Evolutionary conservation across 2,329 filamentous ascomycete species (phyloP), one percentile per base, ranked within the genome.

Genomic region (Malbranchea cinnamomea): DNA sequence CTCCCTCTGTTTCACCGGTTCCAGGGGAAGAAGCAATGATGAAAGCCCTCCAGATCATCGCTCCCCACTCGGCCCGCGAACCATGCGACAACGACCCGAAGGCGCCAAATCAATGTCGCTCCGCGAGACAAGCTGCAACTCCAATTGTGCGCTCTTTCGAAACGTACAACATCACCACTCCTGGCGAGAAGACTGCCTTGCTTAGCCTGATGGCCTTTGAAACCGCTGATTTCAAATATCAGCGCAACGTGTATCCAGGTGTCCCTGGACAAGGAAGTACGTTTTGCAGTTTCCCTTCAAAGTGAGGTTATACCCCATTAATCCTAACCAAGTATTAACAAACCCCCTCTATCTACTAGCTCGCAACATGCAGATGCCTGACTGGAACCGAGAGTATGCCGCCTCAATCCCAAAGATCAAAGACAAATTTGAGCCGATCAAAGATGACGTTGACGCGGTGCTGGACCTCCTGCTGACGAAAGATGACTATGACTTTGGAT

Each of bases 181-280:
- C 56, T 13, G 66, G 62, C 13, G 69, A 78, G 42, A 73, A 78
- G 47, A 80, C 80, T 5, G 79, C 74, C 13, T 52, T 85, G 10
- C 47, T 89, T 24, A 63, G 74, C 8, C 61, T 83, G 45, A 77
- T 81, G 58, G 69, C 75, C 7, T 74, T 74, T 47, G 83, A 91
- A 57, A 72, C 69, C 2, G 71, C 34, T 13, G 64, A 74, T 38
- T 80, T 85, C 56, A 63, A 68, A 44, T 85, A 70, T 65, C 80
- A 76, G 53, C 66, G 63, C 50, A 82, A 84, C 54, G 59, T 72
- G 42, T 67, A 51, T 56, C 67, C 66, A 0, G 52, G 47, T 10
- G 23, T 56, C 0, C 63, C 74, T 0, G 80, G 79, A 6, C 77
- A 40, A 23, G 39, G 39, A 10, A 37, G 37, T 41, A 37, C 17